phyloP scores from a whole-genome alignment of 306 rosid genomes.

The Senna siamea region DNA sequence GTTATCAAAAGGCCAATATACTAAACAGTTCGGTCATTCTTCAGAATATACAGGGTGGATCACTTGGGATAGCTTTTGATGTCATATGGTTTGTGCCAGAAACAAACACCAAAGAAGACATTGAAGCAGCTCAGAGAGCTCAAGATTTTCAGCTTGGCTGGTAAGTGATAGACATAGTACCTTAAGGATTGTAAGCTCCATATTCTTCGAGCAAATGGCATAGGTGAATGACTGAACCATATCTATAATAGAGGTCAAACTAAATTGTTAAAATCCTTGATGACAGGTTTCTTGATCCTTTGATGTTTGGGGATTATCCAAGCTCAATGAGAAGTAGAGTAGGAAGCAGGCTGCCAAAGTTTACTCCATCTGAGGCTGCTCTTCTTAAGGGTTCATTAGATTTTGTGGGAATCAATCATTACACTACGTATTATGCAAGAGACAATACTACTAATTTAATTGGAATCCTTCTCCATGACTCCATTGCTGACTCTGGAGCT shows the following conservation, averaged over 20 bases:
- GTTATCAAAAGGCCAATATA: neutral
- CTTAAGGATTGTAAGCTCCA: neutral
- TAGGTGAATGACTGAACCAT: constrained; percentile 8
- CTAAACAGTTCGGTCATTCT: neutral
- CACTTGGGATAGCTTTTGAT: constrained; percentile 78
- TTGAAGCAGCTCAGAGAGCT: constrained; percentile 82
- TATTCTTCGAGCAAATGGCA: neutral
- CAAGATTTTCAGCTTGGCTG: constrained; percentile 98
- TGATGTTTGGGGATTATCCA: constrained; percentile 89
- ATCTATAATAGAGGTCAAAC: neutral
- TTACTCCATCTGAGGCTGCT: constrained; percentile 58
- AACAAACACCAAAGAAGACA: constrained; percentile 65
- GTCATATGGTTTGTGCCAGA: constrained; percentile 83
- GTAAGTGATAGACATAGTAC: constrained; percentile 47
- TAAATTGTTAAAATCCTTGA: constrained; percentile 3
- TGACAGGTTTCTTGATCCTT: constrained; percentile 88
- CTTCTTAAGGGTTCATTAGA: constrained; percentile 80
- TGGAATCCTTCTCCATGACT: constrained; percentile 50
- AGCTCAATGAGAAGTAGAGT: constrained; percentile 81
- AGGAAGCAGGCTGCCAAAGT: constrained; percentile 70
- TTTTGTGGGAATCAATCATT: constrained; percentile 95
- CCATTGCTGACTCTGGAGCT: constrained; percentile 72
- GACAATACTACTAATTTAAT: constrained; percentile 41
- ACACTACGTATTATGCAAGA: constrained; percentile 76
- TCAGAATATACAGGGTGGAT: constrained; percentile 72